phyloP scores from a whole-genome alignment of 352 stramenopile genomes.

The Phytophthora sp. region DNA sequence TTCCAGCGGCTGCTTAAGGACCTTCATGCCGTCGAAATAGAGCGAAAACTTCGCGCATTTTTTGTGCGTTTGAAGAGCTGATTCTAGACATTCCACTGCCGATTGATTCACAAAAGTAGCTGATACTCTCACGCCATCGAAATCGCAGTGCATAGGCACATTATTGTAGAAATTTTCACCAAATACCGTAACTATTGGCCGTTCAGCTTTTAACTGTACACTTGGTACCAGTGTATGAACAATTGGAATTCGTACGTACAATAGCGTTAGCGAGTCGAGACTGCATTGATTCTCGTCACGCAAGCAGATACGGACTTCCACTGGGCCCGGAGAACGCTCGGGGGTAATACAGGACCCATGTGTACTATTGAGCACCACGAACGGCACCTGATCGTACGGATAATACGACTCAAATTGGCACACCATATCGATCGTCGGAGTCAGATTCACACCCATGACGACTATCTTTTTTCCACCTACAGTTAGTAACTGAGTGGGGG shows the following conservation, averaged over 20 bases:
- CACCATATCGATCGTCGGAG: constrained; percentile 5
- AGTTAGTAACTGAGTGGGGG: constrained; percentile 12
- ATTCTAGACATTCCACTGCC: constrained; percentile 12
- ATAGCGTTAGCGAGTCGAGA: constrained; percentile 18
- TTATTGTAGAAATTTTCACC: constrained; percentile 28
- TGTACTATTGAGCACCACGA: constrained; percentile 40
- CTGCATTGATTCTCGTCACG: constrained; percentile 25
- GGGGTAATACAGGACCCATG: constrained; percentile 40
- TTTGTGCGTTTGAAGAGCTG: background rate
- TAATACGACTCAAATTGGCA: constrained; percentile 37
- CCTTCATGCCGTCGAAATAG: constrained; percentile 17
- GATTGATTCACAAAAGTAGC: constrained; percentile 26
- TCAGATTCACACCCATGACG: constrained; percentile 20
- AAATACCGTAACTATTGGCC: background rate
- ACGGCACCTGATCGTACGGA: constrained; percentile 20
- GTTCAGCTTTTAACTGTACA: background rate
- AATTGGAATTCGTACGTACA: constrained; percentile 17
- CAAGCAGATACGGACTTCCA: constrained; percentile 45
- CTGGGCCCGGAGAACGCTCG: constrained; percentile 30
- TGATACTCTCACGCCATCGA: constrained; percentile 17
- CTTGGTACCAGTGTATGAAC: constrained; percentile 10
- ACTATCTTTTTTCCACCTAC: constrained; percentile 24
- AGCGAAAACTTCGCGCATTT: constrained; percentile 28
- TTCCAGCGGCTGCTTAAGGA: constrained; percentile 6
- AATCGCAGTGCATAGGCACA: constrained; percentile 23